Evolutionary conservation across 2,329 filamentous ascomycete species (phyloP).

Genomic region (Lizonia empirigonia): DNA sequence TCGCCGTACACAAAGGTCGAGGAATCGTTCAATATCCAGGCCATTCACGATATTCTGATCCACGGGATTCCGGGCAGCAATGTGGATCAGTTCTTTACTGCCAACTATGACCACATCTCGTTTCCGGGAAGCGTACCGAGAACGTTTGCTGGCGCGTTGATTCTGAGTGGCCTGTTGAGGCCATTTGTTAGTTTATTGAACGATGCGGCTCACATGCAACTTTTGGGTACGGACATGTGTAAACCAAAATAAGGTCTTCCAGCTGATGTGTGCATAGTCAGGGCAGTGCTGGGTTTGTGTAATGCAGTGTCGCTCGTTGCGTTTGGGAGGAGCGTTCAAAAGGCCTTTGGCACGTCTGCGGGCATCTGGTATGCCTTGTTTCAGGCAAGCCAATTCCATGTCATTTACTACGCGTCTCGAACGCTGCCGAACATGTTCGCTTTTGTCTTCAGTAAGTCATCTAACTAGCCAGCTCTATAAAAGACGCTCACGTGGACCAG

Average conservation of each 20-base stretch:
- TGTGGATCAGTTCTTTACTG: conserved; percentile 59
- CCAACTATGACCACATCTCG: conserved; percentile 82
- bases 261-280: conserved; percentile 56
- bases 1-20: conserved; percentile 97
- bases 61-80: conserved; percentile 74
- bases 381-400: conserved; percentile 85
- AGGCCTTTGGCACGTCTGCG: conserved; percentile 69
- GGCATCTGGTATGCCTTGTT: conserved; percentile 81
- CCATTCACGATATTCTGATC: conserved; percentile 83
- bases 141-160: conserved; percentile 81
- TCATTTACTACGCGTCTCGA: conserved; percentile 89
- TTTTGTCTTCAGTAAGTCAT: conserved; percentile 75
- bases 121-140: conserved; percentile 92
- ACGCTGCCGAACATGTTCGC: conserved; percentile 97
- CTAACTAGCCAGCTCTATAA: background rate
- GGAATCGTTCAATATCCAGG: conserved; percentile 97
- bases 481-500: conserved; percentile 48
- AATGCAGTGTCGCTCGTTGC: conserved; percentile 73
- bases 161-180: conserved; percentile 74
- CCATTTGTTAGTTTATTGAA: conserved; percentile 66
- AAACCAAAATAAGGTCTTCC: background rate
- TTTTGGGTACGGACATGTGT: conserved; percentile 54
- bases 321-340: conserved; percentile 68
- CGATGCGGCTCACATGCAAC: conserved; percentile 62
- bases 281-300: conserved; percentile 75